Conservation (phyloP, 2,329 filamentous ascomycete genomes). For the Claviceps purpurea region DNA sequence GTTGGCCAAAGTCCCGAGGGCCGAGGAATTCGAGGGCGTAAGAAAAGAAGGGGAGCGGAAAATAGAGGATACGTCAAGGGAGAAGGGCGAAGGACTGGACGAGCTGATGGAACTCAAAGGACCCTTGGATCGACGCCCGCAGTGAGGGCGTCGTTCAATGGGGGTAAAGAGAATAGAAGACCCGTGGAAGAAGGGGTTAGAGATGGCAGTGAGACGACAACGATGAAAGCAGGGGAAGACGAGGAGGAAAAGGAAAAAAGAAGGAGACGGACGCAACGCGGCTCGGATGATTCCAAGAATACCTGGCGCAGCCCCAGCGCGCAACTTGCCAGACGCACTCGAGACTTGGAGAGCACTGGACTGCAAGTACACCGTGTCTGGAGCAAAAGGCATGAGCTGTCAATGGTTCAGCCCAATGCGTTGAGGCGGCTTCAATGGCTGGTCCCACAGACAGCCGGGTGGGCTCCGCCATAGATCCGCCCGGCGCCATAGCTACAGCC, state of each 20-base stretch:
- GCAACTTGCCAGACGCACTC: neutral
- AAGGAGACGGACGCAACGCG: neutral
- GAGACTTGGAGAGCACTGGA: no score
- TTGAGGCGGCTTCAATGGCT: no score
- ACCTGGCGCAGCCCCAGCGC: neutral
- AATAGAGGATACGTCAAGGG: constrained; percentile 2
- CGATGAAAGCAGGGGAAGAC: constrained; percentile 5
- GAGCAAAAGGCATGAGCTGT: no score
- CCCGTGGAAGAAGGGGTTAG: constrained; percentile 3
- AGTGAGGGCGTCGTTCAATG: constrained; percentile 13
- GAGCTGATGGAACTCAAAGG: constrained; percentile 21
- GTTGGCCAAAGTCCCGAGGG: neutral
- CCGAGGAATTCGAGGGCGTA: neutral
- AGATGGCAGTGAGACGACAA: constrained; percentile 12
- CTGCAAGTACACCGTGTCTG: no score
- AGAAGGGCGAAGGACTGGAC: constrained; percentile 20
- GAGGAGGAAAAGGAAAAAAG: constrained; percentile 7
- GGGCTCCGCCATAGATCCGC: no score
- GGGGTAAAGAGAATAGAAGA: constrained; percentile 10
- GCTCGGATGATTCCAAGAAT: neutral
- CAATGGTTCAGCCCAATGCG: no score
- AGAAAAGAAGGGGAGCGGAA: neutral
- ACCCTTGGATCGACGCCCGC: constrained; percentile 10
- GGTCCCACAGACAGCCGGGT: no score
- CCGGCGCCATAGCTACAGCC: no score